phyloP scores from a whole-genome alignment of 768 basidiomycete genomes.

The Daedaleopsis nitida region DNA sequence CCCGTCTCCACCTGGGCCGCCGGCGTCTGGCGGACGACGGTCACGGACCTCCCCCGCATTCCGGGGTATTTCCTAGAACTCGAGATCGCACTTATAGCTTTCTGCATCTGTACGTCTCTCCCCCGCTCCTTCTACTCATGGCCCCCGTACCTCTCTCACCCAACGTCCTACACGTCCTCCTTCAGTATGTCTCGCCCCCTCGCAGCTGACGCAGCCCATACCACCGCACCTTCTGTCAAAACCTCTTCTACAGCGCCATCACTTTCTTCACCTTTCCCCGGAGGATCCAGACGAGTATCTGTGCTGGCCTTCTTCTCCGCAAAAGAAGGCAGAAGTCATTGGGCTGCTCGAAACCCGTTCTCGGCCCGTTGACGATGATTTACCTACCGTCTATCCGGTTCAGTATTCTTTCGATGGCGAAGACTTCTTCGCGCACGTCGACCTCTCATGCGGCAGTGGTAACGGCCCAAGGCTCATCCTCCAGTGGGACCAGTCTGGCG shows the following conservation, averaged over 20 bases:
- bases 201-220: constrained; percentile 48
- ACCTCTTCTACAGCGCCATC: constrained; percentile 63
- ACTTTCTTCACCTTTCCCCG: constrained; percentile 57
- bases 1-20: background rate
- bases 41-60: background rate
- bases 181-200: constrained; percentile 60
- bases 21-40: background rate
- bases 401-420: constrained; percentile 52
- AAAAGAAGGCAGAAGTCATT: constrained; percentile 36
- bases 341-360: constrained; percentile 46
- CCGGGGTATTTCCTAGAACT: constrained; percentile 5
- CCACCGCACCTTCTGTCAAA: constrained; percentile 63
- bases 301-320: constrained; percentile 59
- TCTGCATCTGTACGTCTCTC: constrained; percentile 6
- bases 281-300: constrained; percentile 58
- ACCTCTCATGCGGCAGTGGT: constrained; percentile 27
- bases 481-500: constrained; percentile 55
- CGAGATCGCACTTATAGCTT: background rate
- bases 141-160: constrained; percentile 36
- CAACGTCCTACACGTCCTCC: constrained; percentile 46
- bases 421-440: constrained; percentile 55
- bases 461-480: constrained; percentile 63
- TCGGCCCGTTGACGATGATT: constrained; percentile 31
- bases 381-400: constrained; percentile 31
- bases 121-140: constrained; percentile 31